phyloP scores from a whole-genome alignment of 495 filamentous ascomycete species.

The Terfezia claveryi region DNA sequence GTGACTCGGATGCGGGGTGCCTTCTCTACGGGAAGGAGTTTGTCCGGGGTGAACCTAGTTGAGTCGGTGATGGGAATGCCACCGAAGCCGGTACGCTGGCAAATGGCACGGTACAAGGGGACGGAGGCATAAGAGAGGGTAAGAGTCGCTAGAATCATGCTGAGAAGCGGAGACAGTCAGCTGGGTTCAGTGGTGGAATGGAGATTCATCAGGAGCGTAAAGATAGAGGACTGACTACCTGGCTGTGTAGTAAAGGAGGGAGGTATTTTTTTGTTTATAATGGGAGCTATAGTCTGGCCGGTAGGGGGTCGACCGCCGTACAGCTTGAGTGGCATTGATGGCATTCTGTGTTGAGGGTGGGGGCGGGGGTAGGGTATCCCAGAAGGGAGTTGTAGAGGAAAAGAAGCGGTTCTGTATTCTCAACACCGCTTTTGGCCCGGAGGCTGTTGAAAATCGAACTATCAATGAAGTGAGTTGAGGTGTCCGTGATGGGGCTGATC shows the following conservation, averaged over 20 bases:
- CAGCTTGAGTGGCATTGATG: too few species aligned
- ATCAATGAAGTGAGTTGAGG: not conserved
- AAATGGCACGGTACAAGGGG: constrained; percentile 79
- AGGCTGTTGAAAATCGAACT: too few species aligned
- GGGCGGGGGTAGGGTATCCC: not conserved
- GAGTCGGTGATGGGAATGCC: constrained; percentile 72
- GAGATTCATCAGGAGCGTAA: too few species aligned
- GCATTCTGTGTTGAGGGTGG: not conserved
- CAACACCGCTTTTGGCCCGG: too few species aligned
- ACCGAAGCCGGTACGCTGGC: constrained; percentile 87
- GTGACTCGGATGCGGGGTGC: constrained; percentile 81
- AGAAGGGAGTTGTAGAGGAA: not conserved
- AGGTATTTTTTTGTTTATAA: not conserved
- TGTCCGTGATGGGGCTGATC: not conserved
- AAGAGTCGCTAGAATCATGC: constrained; percentile 70
- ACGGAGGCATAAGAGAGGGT: constrained; percentile 89
- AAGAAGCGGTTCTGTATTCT: not conserved
- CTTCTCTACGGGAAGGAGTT: constrained; percentile 52
- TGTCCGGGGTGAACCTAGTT: constrained; percentile 38
- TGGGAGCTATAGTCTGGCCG: not conserved
- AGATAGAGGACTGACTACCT: too few species aligned
- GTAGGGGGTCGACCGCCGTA: not conserved
- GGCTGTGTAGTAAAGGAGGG: not conserved
- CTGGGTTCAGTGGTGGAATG: too few species aligned
- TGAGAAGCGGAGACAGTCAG: constrained; percentile 22